phyloP scores from a whole-genome alignment of 23 red algal species.

The Gracilaria vermiculophylla region DNA sequence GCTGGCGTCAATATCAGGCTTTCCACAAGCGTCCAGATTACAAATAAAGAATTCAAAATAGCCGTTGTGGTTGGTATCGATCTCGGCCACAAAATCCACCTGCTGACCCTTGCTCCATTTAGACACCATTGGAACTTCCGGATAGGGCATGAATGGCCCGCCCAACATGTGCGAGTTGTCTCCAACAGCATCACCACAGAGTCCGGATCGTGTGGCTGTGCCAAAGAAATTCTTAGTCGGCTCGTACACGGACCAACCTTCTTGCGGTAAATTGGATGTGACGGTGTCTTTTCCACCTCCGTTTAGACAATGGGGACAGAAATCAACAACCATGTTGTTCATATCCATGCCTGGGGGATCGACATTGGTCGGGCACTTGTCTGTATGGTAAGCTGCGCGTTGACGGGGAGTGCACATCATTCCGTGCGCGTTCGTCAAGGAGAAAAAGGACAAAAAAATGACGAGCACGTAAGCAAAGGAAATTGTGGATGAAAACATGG shows the following conservation, averaged over 20 bases:
- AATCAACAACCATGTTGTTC: conserved; percentile 29
- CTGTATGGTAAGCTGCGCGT: conserved; percentile 17
- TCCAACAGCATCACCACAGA: conserved; percentile 37
- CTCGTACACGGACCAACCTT: conserved; percentile 47
- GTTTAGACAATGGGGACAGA: conserved; percentile 69
- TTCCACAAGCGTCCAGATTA: conserved; percentile 45
- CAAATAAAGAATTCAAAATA: conserved; percentile 72
- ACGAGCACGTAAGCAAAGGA: neutral
- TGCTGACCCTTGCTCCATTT: conserved; percentile 11
- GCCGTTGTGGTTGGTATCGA: conserved; percentile 72
- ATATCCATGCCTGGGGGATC: neutral
- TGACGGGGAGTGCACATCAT: conserved; percentile 52
- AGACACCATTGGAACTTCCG: conserved; percentile 1
- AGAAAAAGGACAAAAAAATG: neutral
- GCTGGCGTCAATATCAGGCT: neutral
- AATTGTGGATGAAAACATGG: neutral
- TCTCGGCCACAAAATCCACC: conserved; percentile 52
- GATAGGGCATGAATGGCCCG: conserved; percentile 38
- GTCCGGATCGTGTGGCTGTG: conserved; percentile 13
- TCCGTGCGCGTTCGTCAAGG: neutral
- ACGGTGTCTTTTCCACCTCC: conserved; percentile 46
- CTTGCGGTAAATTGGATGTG: conserved; percentile 35
- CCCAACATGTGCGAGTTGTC: conserved; percentile 10
- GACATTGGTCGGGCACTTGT: conserved; percentile 11
- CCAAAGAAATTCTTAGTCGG: conserved; percentile 42